Evolutionary conservation across 441 rosid species (phyloP), one percentile per base, ranked within the genome.

Genomic region (Gossypium schwendimanii): DNA sequence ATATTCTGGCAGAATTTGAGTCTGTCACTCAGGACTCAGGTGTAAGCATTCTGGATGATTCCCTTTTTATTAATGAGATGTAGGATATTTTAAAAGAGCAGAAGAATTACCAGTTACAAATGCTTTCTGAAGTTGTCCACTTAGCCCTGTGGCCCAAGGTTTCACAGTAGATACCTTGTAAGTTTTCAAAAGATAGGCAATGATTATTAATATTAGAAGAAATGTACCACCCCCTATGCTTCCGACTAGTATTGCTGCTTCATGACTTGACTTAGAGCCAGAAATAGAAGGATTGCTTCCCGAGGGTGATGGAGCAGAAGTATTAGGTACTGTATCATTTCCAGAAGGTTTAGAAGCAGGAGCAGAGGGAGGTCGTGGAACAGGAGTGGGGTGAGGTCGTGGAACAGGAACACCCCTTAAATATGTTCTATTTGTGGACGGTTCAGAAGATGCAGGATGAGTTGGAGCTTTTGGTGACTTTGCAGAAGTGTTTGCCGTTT

Each of bases 131-230:
- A 89, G 87, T 77, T 89, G 93, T 75, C 91, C 93, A 0, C 93
- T 89, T 67, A 89, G 80, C 71, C 91, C 89, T 9, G 93, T 83
- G 73, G 84, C 86, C 93, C 91, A 89, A 45, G 93, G 91, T 80
- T 83, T 89, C 77, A 89, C 91, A n/a, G 89, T 14, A 57, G 85
- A 71, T 11, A 78, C 86, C 72, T 77, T 71, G 6, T 77, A 69
- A 63, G 76, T 50, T 76, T 44, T 81, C 69, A 15, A 76, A 26
- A 81, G 76, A 71, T 68, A 83, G 47, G 84, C 63, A 17, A 78
- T 78, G 0, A 77, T 20, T 14, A 73, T 72, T 63, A 78, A 24
- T 9, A 84, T n/a, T 26, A 85, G 59, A 50, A 84, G 31, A 3
- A 84, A 60, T 47, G 39, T 11, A 10, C 72, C 71, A 52, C 74